These are phyloP conservation scores for Chalciporus pseudorubinellus DNA, from an alignment of 768 basidiomycete genomes.

Conservation along the genomic window DNA sequence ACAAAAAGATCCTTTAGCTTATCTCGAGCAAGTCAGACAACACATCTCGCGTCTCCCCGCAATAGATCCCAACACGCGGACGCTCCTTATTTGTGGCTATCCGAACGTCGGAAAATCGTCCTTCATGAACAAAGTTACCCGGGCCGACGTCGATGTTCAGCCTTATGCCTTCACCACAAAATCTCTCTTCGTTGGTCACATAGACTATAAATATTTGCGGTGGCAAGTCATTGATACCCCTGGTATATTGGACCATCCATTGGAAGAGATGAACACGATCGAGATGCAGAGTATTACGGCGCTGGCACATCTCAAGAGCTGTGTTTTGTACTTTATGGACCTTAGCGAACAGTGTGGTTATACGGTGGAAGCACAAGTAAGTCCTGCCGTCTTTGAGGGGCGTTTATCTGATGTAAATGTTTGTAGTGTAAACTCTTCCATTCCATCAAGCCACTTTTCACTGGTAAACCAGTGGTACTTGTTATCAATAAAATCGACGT, in stretches of 20 bases:
- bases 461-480: slow-evolving; percentile 87
- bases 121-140: slow-evolving; percentile 99
- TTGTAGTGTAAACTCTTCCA: slow-evolving; percentile 94
- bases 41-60: slow-evolving; percentile 98
- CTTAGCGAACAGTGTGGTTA: slow-evolving; percentile 98
- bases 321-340: slow-evolving; percentile 98
- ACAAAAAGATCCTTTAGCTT: slow-evolving; percentile 97
- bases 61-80: slow-evolving; percentile 97
- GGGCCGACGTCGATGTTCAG: slow-evolving; percentile 98
- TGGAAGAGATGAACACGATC: slow-evolving; percentile 99
- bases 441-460: slow-evolving; percentile 97
- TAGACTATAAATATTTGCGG: slow-evolving; percentile 98
- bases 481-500: slow-evolving; percentile 99
- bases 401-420: background rate
- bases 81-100: slow-evolving; percentile 96
- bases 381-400: slow-evolving; percentile 19
- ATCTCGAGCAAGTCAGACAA: slow-evolving; percentile 98
- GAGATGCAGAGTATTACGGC: slow-evolving; percentile 99
- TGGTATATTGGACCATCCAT: slow-evolving; percentile 94
- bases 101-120: slow-evolving; percentile 99
- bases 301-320: slow-evolving; percentile 91
- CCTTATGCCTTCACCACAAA: slow-evolving; percentile 99
- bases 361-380: slow-evolving; percentile 90
- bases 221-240: slow-evolving; percentile 99
- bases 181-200: slow-evolving; percentile 95